These are phyloP conservation scores for Acer yangbiense DNA, from an alignment of 345 rosid genomes.

Conservation along the genomic window DNA sequence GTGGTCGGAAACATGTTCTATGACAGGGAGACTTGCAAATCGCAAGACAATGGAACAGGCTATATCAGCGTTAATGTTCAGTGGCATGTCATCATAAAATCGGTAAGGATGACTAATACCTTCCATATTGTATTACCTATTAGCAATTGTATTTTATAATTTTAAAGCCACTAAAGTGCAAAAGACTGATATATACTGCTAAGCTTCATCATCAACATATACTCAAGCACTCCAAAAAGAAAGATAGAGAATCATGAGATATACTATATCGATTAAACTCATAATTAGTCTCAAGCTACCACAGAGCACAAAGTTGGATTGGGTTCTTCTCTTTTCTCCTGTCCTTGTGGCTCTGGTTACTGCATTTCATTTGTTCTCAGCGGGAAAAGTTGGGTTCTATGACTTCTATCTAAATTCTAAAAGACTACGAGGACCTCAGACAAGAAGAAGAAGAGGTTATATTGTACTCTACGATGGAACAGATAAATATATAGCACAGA, in stretches of 20 bases:
- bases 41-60: constrained; percentile 3
- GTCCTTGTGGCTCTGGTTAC: not conserved
- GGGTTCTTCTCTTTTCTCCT: not conserved
- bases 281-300: not conserved
- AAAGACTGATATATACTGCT: not conserved
- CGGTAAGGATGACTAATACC: not conserved
- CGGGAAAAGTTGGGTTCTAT: constrained; percentile 9
- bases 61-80: not conserved
- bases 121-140: not conserved
- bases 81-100: not conserved
- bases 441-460: not conserved
- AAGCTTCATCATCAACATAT: not conserved
- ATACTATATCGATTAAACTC: not conserved
- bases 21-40: constrained; percentile 1
- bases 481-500: not conserved
- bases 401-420: not conserved
- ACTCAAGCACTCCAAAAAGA: not conserved
- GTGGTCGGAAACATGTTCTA: not conserved
- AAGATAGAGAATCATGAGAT: not conserved
- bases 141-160: not conserved
- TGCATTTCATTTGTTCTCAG: constrained; percentile 2
- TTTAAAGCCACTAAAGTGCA: not conserved
- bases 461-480: constrained; percentile 9
- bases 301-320: not conserved
- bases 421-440: not conserved